phyloP scores from a whole-genome alignment of 441 rosid genomes.

The Gossypium schwendimanii region DNA sequence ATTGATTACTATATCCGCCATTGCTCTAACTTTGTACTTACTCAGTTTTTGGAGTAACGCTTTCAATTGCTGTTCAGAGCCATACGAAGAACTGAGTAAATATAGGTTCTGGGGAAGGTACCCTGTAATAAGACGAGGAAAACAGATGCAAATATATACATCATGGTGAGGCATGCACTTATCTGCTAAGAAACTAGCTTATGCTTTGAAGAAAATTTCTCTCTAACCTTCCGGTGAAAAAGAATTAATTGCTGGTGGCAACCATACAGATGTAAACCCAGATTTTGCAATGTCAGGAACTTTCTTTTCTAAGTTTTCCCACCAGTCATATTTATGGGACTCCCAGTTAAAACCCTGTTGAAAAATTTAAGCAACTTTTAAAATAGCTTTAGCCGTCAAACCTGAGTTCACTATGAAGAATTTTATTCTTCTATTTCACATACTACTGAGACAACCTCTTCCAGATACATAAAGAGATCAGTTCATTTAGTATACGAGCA shows the following conservation, averaged over 20 bases:
- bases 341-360: slow-evolving; percentile 89
- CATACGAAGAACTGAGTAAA: slow-evolving; percentile 73
- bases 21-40: slow-evolving; percentile 70
- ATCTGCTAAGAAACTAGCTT: not conserved
- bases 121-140: slow-evolving; percentile 32
- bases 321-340: slow-evolving; percentile 85
- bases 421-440: not conserved
- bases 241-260: slow-evolving; percentile 77
- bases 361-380: slow-evolving; percentile 10
- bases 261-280: slow-evolving; percentile 86
- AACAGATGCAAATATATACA: not conserved
- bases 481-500: not conserved
- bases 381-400: slow-evolving; percentile 13
- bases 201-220: not conserved
- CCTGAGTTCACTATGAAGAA: not conserved
- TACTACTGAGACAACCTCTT: not conserved
- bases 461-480: not conserved
- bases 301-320: slow-evolving; percentile 71
- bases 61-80: slow-evolving; percentile 68
- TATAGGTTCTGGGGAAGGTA: slow-evolving; percentile 90
- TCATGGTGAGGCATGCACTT: not conserved
- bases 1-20: slow-evolving; percentile 94
- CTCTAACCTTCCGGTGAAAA: slow-evolving; percentile 73
- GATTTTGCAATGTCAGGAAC: slow-evolving; percentile 68
- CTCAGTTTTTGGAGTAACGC: slow-evolving; percentile 68